Conservation (phyloP, 2,329 filamentous ascomycete species). For the Macrophomina tecta region DNA sequence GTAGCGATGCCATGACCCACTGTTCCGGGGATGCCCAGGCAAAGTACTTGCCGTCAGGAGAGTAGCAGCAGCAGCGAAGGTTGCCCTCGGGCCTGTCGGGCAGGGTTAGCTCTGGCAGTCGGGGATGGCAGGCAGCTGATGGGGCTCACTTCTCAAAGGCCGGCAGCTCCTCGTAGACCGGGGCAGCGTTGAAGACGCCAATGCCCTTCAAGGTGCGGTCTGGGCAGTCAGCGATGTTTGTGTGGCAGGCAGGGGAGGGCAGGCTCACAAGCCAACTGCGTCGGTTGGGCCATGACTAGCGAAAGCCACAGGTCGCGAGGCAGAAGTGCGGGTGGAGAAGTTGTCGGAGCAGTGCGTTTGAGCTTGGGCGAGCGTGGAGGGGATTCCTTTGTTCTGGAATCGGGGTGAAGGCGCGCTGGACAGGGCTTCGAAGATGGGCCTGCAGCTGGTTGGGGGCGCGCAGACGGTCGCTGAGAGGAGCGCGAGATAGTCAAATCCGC, state of each 20-base stretch:
- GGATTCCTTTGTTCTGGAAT: conserved; percentile 28
- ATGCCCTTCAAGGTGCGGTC: conserved; percentile 96
- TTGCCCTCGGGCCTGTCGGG: conserved; percentile 81
- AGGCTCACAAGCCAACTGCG: conserved; percentile 85
- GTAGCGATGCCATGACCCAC: conserved; percentile 49
- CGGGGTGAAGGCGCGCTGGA: conserved; percentile 14
- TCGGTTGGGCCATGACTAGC: conserved; percentile 91
- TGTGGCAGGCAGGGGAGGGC: conserved; percentile 20
- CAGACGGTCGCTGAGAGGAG: conserved; percentile 26
- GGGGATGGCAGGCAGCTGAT: conserved; percentile 16
- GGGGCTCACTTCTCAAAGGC: conserved; percentile 69
- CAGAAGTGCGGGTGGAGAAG: conserved; percentile 32
- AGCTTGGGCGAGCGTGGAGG: conserved; percentile 10
- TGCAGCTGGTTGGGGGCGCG: conserved; percentile 18
- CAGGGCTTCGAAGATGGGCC: conserved; percentile 18
- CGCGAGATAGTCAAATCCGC: conserved; percentile 30
- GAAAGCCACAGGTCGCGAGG: conserved; percentile 72
- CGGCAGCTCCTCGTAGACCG: conserved; percentile 81
- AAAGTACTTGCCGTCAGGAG: conserved; percentile 93
- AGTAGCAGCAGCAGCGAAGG: conserved; percentile 93
- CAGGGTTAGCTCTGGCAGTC: conserved; percentile 20
- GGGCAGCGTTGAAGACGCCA: conserved; percentile 89
- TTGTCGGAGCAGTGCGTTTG: conserved; percentile 32
- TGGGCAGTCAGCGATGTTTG: conserved; percentile 38
- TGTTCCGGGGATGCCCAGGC: conserved; percentile 87